Evolutionary conservation across 352 stramenopile genomes (phyloP).

Genomic region (Globisporangium camurandrum): DNA sequence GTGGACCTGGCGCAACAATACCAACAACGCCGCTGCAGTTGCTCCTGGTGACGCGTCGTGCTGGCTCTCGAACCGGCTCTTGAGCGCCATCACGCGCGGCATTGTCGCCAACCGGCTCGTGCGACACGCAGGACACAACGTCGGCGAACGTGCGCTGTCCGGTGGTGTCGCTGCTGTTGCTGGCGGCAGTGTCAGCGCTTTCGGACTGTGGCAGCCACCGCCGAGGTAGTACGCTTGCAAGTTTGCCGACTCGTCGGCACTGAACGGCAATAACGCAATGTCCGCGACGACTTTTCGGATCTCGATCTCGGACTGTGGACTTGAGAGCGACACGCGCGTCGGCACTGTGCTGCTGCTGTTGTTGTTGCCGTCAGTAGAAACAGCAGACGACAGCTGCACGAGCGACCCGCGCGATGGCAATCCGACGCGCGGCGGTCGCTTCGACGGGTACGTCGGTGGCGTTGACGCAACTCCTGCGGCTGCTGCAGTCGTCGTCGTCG

Average conservation of each 20-base stretch:
- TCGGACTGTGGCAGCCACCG: slow-evolving; percentile 30
- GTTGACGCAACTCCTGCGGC: slow-evolving; percentile 1
- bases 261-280: slow-evolving; percentile 58
- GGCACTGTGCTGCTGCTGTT: slow-evolving; percentile 25
- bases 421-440: slow-evolving; percentile 24
- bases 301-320: slow-evolving; percentile 58
- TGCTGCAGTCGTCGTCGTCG: slow-evolving; percentile 14
- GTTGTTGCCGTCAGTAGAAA: neutral
- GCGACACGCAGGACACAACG: slow-evolving; percentile 25
- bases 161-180: slow-evolving; percentile 4
- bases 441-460: slow-evolving; percentile 1
- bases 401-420: slow-evolving; percentile 36
- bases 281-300: slow-evolving; percentile 63
- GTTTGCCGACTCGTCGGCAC: slow-evolving; percentile 50
- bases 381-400: slow-evolving; percentile 18
- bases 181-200: slow-evolving; percentile 6
- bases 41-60: slow-evolving; percentile 16
- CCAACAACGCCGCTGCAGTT: slow-evolving; percentile 32
- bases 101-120: slow-evolving; percentile 52
- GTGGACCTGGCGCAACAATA: slow-evolving; percentile 60
- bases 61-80: slow-evolving; percentile 30
- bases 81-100: slow-evolving; percentile 48
- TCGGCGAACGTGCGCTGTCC: slow-evolving; percentile 20
- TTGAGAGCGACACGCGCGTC: slow-evolving; percentile 55
- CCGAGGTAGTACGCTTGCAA: slow-evolving; percentile 58